Evolutionary conservation across 805 yeast genomes (phyloP), one percentile per base, ranked within the genome.

Genomic region (Candida broadrunensis): DNA sequence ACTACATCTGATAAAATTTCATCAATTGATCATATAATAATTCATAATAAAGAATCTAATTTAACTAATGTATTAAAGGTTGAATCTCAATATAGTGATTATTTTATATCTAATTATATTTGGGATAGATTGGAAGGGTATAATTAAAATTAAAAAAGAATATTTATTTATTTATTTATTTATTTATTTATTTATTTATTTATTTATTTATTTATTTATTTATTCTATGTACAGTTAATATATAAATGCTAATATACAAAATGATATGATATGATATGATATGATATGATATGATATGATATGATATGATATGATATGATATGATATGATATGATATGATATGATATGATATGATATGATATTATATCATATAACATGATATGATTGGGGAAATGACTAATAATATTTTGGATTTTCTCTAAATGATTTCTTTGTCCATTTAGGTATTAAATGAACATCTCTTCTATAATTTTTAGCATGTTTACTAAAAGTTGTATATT

Each of bases 361-460:
- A n/a, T n/a, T n/a, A n/a, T n/a, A n/a, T n/a, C n/a, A n/a, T n/a
- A n/a, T n/a, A n/a, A n/a, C 31, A 14, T 27, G 16, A 14, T 8
- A 6, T 7, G 7, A 16, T 12, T 6, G 17, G n/a, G 13, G 33
- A 14, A 7, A 8, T 16, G 8, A 30, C 58, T 68, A 86, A 60
- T 77, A 83, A 57, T 82, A 75, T 44, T 74, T 74, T 34, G 97
- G 97, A 56, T 86, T 85, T 43, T 77, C 80, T 70, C 97, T 81
- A 62, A 83, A 75, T 7, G 95, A 79, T 47, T 80, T 60, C 68
- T 83, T 88, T 40, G 97, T 89, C 95, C 96, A 89, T 59, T 89
- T 87, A 16, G 97, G 96, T 33, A 84, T 85, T 61, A 81, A 70
- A 57, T 91, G 98, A 19, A 87, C 80, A 48, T 90, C 82, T 67